Evolutionary conservation across 371 early-diverging fungal genomes (phyloP).

Genomic region (Coemansia sp.): DNA sequence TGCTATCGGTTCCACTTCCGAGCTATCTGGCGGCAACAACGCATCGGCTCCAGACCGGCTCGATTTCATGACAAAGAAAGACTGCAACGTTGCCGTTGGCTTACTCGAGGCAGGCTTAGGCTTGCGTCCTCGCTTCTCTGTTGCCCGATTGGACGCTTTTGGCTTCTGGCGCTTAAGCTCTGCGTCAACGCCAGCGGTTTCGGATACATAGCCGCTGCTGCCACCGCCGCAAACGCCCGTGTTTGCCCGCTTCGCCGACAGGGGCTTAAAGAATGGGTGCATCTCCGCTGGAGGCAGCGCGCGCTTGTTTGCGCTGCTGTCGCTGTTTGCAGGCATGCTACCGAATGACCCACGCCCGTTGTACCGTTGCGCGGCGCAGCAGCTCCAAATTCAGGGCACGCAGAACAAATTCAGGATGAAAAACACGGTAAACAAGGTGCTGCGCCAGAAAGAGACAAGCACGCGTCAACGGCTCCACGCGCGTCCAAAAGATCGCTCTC

Average conservation of each 20-base stretch:
- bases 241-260: conserved; percentile 22
- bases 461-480: not conserved
- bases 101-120: conserved; percentile 3
- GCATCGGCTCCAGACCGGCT: not conserved
- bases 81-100: conserved; percentile 24
- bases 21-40: not conserved
- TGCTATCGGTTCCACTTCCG: no score
- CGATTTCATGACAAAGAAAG: conserved; percentile 28
- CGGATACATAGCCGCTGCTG: not conserved
- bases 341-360: not conserved
- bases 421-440: not conserved
- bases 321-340: not conserved
- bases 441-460: not conserved
- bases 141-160: not conserved
- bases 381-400: not conserved
- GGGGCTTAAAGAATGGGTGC: conserved; percentile 39
- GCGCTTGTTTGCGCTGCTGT: not conserved
- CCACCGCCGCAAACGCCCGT: not conserved
- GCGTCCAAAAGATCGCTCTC: not conserved
- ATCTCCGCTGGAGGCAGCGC: conserved; percentile 6
- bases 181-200: not conserved
- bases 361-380: not conserved
- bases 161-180: conserved; percentile 31
- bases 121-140: conserved; percentile 24
- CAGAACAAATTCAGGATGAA: not conserved